A percentile compares a stretch with the other conserved stretches of the same genome.
These are phyloP conservation scores for Lablab purpureus DNA, from an alignment of 306 rosid genomes.

Conservation along the genomic window DNA sequence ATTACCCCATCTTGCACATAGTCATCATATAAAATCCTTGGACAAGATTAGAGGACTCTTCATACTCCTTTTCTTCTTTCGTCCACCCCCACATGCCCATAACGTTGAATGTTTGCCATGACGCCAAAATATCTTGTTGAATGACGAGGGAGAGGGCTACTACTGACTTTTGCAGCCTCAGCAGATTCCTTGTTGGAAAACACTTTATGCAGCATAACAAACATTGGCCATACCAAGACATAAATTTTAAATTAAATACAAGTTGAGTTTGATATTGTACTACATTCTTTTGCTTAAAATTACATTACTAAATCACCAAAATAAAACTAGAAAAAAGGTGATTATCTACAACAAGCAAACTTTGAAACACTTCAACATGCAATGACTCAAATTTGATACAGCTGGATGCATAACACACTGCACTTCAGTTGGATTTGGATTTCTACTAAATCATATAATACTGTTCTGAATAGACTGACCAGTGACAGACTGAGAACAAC, in stretches of 20 bases:
- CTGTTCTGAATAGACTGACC: neutral
- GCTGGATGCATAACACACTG: too few relatives aligned
- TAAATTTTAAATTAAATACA: neutral
- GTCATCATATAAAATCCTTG: slow-evolving; percentile 12
- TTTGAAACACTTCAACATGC: neutral
- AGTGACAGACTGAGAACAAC: neutral
- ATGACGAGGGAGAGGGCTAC: neutral
- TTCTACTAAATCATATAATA: neutral
- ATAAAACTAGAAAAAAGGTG: too few relatives aligned
- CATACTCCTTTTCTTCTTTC: neutral
- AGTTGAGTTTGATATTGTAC: neutral
- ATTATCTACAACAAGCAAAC: too few relatives aligned
- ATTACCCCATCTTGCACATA: neutral
- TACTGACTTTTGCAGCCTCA: neutral
- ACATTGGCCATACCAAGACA: neutral
- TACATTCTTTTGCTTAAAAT: neutral
- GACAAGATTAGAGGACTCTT: slow-evolving; percentile 33
- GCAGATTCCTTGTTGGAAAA: neutral
- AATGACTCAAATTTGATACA: neutral
- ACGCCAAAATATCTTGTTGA: neutral
- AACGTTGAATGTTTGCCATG: slow-evolving; percentile 4
- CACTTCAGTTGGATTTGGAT: neutral
- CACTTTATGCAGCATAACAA: neutral
- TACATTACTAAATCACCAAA: too few relatives aligned
- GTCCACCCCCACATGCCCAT: slow-evolving; percentile 6